phyloP scores from a whole-genome alignment of 2,329 filamentous ascomycete genomes.

The Beauveria scarabaeidicola region DNA sequence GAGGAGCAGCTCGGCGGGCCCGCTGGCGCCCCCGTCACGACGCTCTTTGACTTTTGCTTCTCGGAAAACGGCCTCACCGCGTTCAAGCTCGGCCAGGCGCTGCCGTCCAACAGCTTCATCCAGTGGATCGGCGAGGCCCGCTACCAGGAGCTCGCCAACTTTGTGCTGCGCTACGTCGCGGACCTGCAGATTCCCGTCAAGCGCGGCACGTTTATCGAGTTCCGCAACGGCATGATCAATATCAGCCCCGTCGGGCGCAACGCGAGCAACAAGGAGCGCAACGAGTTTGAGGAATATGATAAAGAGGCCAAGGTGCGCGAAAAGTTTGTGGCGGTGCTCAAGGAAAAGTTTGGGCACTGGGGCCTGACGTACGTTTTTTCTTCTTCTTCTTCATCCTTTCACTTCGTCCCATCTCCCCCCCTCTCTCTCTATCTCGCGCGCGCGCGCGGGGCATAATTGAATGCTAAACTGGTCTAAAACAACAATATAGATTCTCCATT shows the following conservation, averaged over 20 bases:
- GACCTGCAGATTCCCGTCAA: conserved; percentile 78
- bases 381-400: not conserved
- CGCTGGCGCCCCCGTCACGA: conserved; percentile 57
- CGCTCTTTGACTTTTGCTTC: conserved; percentile 96
- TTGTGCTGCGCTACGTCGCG: conserved; percentile 73
- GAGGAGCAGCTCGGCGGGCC: conserved; percentile 82
- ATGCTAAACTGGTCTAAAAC: not conserved
- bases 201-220: conserved; percentile 79
- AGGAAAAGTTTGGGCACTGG: conserved; percentile 72
- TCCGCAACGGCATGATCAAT: conserved; percentile 88
- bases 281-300: conserved; percentile 77
- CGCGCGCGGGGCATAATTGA: not conserved
- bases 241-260: conserved; percentile 79
- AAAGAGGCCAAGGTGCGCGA: conserved; percentile 65
- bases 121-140: conserved; percentile 75
- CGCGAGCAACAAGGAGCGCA: conserved; percentile 68
- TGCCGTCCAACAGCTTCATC: conserved; percentile 82
- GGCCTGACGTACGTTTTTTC: conserved; percentile 65
- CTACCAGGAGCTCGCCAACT: conserved; percentile 71
- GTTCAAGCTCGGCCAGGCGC: conserved; percentile 68
- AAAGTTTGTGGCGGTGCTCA: conserved; percentile 67
- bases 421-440: not conserved
- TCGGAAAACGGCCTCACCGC: conserved; percentile 93
- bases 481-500: conserved; percentile 57
- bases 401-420: not conserved